Percentiles rank a stretch among this genome's conserved stretches.
phyloP scores from a whole-genome alignment of 192 early-diverging fungal genomes.

The Pilaira anomala region DNA sequence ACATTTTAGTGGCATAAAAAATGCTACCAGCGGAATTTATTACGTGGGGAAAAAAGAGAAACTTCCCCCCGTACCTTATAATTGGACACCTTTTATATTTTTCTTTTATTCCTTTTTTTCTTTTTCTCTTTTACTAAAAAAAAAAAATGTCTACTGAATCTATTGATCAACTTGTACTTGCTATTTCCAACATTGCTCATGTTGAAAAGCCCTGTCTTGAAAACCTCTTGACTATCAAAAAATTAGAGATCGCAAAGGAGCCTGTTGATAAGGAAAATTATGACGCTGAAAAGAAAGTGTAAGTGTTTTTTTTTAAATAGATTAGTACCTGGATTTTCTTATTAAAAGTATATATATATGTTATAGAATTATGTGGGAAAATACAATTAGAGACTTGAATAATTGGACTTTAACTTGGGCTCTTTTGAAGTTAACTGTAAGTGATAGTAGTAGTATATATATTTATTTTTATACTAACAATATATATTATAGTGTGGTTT shows the following conservation, averaged over 20 bases:
- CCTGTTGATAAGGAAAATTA: constrained; percentile 18
- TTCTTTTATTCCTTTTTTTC: neutral
- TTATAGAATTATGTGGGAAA: constrained; percentile 22
- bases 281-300: constrained; percentile 29
- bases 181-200: constrained; percentile 29
- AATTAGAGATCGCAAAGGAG: constrained; percentile 14
- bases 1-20: too few relatives aligned
- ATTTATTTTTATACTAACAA: neutral
- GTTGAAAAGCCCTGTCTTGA: constrained; percentile 23
- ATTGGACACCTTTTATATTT: neutral
- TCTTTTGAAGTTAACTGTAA: constrained; percentile 27
- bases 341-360: neutral
- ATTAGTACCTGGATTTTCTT: neutral
- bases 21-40: too few relatives aligned
- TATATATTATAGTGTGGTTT: constrained; percentile 23
- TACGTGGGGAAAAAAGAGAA: too few relatives aligned
- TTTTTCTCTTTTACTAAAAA: neutral
- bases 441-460: constrained; percentile 5
- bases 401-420: constrained; percentile 21
- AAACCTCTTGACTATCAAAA: constrained; percentile 8
- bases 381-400: constrained; percentile 7
- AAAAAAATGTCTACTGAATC: constrained; percentile 10
- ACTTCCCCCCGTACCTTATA: neutral
- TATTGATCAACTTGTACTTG: constrained; percentile 26
- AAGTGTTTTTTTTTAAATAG: constrained; percentile 2